These are phyloP conservation scores for Hypoxylon sp. DNA, from an alignment of 2,329 filamentous ascomycete genomes.

Conservation along the genomic window DNA sequence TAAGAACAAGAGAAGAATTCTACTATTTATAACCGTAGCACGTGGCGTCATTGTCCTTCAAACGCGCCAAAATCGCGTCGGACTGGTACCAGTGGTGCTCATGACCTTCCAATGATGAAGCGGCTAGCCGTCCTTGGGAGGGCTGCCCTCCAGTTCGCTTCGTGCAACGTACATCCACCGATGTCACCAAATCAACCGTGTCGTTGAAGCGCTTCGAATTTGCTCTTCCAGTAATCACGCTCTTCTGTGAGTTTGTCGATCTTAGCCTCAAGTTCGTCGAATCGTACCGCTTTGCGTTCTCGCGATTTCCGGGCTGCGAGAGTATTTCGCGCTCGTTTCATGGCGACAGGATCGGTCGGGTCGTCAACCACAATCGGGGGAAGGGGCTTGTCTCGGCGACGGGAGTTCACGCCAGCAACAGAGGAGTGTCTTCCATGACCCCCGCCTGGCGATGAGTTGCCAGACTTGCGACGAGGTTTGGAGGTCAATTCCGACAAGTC, in stretches of 20 bases:
- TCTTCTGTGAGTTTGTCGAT: conserved; percentile 75
- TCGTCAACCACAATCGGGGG: conserved; percentile 81
- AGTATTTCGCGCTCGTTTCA: conserved; percentile 94
- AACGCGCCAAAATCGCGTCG: conserved; percentile 38
- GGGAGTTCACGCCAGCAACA: conserved; percentile 73
- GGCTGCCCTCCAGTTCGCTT: conserved; percentile 48
- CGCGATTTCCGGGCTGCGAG: conserved; percentile 93
- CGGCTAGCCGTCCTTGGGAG: conserved; percentile 35
- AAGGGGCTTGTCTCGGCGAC: conserved; percentile 82
- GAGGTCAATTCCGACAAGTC: conserved; percentile 55
- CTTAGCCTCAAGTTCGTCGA: conserved; percentile 76
- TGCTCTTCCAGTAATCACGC: conserved; percentile 71
- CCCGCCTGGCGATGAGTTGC: conserved; percentile 53
- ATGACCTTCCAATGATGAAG: conserved; percentile 12
- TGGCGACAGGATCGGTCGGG: conserved; percentile 74
- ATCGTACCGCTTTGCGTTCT: conserved; percentile 80
- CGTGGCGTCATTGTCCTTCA: conserved; percentile 38
- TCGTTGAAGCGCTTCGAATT: conserved; percentile 54
- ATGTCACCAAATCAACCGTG: conserved; percentile 41
- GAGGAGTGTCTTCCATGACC: conserved; percentile 69
- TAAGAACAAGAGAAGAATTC: conserved; percentile 36
- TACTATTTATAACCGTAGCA: conserved; percentile 36
- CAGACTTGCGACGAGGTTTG: conserved; percentile 58
- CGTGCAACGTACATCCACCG: conserved; percentile 36
- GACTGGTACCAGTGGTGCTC: conserved; percentile 40